Conservation (phyloP, 805 yeast genomes). For the Saccharomyces cerevisiae region DNA sequence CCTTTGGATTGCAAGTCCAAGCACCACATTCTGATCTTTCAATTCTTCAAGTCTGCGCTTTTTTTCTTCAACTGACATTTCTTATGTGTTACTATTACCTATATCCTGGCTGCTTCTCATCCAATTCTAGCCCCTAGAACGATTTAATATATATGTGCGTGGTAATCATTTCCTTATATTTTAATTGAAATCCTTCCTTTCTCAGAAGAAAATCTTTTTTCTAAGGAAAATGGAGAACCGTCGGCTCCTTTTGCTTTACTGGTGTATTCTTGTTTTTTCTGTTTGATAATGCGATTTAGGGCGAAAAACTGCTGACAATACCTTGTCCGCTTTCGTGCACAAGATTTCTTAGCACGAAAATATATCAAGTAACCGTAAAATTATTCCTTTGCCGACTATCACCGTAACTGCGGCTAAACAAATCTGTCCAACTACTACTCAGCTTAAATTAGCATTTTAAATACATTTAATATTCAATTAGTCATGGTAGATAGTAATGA, state of each 20-base stretch:
- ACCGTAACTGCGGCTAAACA: not conserved
- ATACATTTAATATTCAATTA: not conserved
- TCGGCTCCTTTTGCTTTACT: not conserved
- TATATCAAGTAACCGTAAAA: not conserved
- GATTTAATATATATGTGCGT: not conserved
- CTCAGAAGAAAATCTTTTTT: not conserved
- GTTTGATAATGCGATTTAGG: not conserved
- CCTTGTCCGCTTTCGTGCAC: not conserved
- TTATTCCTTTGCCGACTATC: not conserved
- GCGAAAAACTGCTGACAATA: not conserved
- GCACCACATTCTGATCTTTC: slow-evolving; percentile 68
- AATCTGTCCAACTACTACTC: not conserved
- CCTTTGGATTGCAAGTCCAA: slow-evolving; percentile 68
- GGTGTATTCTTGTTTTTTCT: not conserved
- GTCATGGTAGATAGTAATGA: not conserved
- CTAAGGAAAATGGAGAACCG: not conserved
- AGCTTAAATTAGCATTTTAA: not conserved
- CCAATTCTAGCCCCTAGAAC: not conserved
- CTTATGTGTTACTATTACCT: slow-evolving; percentile 21
- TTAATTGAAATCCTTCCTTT: not conserved
- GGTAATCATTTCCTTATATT: not conserved
- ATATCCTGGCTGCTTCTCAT: not conserved
- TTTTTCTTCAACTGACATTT: slow-evolving; percentile 45
- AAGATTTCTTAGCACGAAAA: not conserved
- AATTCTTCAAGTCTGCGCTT: slow-evolving; percentile 60